These are phyloP conservation scores for Alternaria arbusti DNA, from an alignment of 2,329 filamentous ascomycete species.

Conservation along the genomic window DNA sequence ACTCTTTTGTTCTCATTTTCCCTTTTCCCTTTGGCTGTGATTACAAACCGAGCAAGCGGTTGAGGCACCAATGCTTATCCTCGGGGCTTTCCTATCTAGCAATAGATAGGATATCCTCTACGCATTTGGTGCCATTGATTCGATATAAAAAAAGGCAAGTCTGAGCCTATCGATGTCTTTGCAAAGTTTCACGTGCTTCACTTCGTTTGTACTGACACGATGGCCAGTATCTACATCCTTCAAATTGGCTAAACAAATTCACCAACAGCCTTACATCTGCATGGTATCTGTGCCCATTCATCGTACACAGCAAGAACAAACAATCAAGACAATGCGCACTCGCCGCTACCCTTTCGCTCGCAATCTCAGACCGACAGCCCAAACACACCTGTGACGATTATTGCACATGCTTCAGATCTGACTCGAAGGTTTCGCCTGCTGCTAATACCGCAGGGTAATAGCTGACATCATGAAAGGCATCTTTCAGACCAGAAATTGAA, in stretches of 20 bases:
- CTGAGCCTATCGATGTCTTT: conserved; percentile 28
- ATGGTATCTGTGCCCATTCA: neutral
- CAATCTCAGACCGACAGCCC: no score
- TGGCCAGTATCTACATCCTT: neutral
- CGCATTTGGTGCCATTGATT: conserved; percentile 33
- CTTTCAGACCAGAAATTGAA: no score
- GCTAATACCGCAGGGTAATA: no score
- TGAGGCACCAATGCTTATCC: conserved; percentile 32
- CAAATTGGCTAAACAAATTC: neutral
- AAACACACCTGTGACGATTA: neutral
- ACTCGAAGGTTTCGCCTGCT: no score
- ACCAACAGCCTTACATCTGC: neutral
- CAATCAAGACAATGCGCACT: neutral
- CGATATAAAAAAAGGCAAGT: conserved; percentile 42
- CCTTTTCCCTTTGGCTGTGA: conserved; percentile 31
- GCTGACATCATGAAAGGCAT: no score
- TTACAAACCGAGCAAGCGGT: conserved; percentile 35
- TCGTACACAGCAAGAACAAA: neutral
- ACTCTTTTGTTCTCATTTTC: neutral
- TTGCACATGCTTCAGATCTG: neutral
- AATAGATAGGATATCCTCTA: conserved; percentile 1
- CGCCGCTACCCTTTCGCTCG: neutral
- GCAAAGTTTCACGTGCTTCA: neutral
- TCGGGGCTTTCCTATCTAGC: conserved; percentile 12
- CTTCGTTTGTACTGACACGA: neutral